These are phyloP conservation scores for Margaritispora aquatica DNA, from an alignment of 495 filamentous ascomycete species.

Conservation along the genomic window DNA sequence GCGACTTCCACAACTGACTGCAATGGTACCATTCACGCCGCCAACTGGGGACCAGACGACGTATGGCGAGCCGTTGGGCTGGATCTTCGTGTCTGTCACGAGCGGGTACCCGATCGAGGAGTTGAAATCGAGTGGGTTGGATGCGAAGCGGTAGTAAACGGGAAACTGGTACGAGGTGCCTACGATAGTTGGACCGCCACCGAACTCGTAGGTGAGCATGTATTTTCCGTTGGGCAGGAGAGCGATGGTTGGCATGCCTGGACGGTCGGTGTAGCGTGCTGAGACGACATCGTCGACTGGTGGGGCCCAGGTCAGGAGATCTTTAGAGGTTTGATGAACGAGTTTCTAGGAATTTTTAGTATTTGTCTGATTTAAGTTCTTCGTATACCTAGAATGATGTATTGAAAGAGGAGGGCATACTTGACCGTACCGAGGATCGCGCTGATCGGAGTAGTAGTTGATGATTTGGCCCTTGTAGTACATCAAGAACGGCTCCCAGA, in stretches of 20 bases:
- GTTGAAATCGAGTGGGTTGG: conserved; percentile 47
- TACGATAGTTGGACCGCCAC: conserved; percentile 37
- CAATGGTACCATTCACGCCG: conserved; percentile 49
- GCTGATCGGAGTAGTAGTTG: conserved; percentile 64
- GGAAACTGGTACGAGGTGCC: conserved; percentile 32
- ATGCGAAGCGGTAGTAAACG: conserved; percentile 46
- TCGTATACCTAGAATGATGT: no score
- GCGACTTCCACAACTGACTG: conserved; percentile 46
- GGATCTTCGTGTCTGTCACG: conserved; percentile 37
- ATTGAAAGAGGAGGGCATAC: conserved; percentile 27
- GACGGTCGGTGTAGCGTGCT: conserved; percentile 52
- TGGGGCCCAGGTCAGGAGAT: conserved; percentile 51
- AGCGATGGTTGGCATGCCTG: conserved; percentile 57
- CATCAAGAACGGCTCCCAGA: conserved; percentile 68
- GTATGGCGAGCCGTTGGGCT: conserved; percentile 50
- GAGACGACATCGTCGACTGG: conserved; percentile 57
- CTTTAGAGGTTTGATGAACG: conserved; percentile 40
- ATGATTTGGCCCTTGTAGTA: conserved; percentile 49
- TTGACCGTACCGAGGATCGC: conserved; percentile 54
- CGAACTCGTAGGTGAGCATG: conserved; percentile 59
- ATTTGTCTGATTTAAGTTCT: no score
- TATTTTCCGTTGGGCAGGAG: conserved; percentile 53
- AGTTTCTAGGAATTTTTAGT: background rate
- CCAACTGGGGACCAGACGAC: conserved; percentile 48
- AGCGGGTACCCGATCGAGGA: conserved; percentile 35